Conservation (phyloP, 371 early-diverging fungal genomes). For the Lichtheimia hyalospora region DNA sequence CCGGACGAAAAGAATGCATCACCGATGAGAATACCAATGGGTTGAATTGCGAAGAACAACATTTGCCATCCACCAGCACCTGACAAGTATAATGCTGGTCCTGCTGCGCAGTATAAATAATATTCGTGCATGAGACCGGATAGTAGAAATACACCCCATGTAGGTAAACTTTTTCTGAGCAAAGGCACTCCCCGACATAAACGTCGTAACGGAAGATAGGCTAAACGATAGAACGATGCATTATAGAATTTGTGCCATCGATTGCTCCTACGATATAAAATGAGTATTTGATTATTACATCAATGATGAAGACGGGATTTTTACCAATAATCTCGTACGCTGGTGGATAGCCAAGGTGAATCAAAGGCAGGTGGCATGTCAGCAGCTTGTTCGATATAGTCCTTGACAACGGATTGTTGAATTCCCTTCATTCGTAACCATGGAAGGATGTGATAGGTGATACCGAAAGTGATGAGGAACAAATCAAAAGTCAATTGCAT, state of each 20-base stretch:
- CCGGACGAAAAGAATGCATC: slow-evolving; percentile 23
- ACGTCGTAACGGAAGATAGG: slow-evolving; percentile 28
- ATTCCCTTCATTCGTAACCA: slow-evolving; percentile 13
- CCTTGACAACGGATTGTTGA: slow-evolving; percentile 20
- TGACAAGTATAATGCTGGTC: slow-evolving; percentile 22
- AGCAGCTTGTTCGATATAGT: slow-evolving; percentile 27
- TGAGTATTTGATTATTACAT: background rate
- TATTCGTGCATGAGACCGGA: slow-evolving; percentile 47
- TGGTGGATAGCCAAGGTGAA: slow-evolving; percentile 34
- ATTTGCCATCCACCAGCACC: slow-evolving; percentile 31
- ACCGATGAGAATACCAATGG: slow-evolving; percentile 26
- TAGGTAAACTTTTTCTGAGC: slow-evolving; percentile 23
- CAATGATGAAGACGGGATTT: background rate
- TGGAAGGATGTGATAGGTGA: slow-evolving; percentile 19
- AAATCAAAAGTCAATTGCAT: slow-evolving; percentile 32
- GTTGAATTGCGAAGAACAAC: slow-evolving; percentile 32
- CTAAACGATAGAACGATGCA: slow-evolving; percentile 36
- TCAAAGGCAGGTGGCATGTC: slow-evolving; percentile 36
- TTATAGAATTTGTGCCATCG: slow-evolving; percentile 46
- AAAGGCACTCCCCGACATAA: slow-evolving; percentile 16
- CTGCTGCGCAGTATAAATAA: slow-evolving; percentile 32
- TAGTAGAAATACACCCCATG: slow-evolving; percentile 34
- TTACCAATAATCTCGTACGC: slow-evolving; percentile 40
- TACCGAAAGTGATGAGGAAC: slow-evolving; percentile 14
- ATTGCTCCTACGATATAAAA: slow-evolving; percentile 7